Conservation (phyloP, 1,139 yeast species). For the Blastobotrys indianensis region DNA sequence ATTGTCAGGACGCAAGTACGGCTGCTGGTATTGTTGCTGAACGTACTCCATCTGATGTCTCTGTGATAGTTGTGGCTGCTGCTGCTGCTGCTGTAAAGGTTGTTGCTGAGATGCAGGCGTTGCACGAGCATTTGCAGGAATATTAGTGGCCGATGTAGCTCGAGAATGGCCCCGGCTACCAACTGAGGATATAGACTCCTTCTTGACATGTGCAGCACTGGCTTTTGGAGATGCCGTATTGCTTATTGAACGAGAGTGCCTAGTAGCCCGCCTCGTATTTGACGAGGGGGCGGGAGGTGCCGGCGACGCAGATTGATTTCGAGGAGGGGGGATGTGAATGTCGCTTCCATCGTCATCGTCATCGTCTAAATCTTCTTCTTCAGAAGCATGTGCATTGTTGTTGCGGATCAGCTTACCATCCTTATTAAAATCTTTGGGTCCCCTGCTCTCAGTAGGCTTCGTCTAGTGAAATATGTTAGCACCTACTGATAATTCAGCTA, state of each 20-base stretch:
- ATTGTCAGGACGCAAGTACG: constrained; percentile 4
- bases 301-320: not conserved
- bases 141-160: not conserved
- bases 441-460: constrained; percentile 30
- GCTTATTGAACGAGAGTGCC: too few relatives aligned
- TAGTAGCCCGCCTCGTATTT: not conserved
- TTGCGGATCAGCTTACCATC: constrained; percentile 6
- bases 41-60: constrained; percentile 1
- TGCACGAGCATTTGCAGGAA: not conserved
- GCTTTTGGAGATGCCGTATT: too few relatives aligned
- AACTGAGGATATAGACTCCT: not conserved
- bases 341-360: constrained; percentile 26
- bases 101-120: not conserved
- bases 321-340: constrained; percentile 12
- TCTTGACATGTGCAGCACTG: too few relatives aligned
- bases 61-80: not conserved
- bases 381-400: constrained; percentile 13
- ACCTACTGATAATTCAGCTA: not conserved
- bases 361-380: constrained; percentile 21
- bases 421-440: constrained; percentile 26
- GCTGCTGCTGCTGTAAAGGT: not conserved
- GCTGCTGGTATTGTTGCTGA: constrained; percentile 7
- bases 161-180: not conserved
- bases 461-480: constrained; percentile 16
- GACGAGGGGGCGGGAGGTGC: not conserved